These are phyloP conservation scores for Aspergillus pseudotamarii DNA, from an alignment of 2,329 filamentous ascomycete species.

Conservation along the genomic window DNA sequence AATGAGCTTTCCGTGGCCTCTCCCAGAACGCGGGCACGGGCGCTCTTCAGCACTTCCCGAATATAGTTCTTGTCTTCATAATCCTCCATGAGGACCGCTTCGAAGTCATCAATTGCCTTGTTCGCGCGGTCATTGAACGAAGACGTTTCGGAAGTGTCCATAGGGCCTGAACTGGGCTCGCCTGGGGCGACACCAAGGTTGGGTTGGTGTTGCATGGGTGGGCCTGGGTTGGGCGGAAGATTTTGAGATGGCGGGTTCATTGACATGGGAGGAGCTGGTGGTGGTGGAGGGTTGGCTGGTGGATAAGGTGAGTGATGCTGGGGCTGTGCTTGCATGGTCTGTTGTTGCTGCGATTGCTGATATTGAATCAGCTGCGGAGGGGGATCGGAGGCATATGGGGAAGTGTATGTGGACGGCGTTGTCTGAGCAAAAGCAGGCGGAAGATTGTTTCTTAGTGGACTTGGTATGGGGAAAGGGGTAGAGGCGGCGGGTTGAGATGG, in stretches of 20 bases:
- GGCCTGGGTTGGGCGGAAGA: constrained; percentile 11
- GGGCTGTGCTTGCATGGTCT: constrained; percentile 25
- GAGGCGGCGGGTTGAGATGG: constrained; percentile 30
- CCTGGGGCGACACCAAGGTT: constrained; percentile 20
- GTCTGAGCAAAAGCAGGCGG: constrained; percentile 43
- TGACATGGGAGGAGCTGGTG: constrained; percentile 15
- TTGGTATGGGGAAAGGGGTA: constrained; percentile 40
- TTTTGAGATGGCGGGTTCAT: constrained; percentile 13
- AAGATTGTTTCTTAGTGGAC: constrained; percentile 42
- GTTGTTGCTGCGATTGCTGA: constrained; percentile 36
- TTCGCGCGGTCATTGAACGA: constrained; percentile 45
- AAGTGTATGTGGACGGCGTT: constrained; percentile 42
- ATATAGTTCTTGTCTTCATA: constrained; percentile 51
- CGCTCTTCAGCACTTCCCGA: constrained; percentile 46
- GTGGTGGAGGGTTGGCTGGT: constrained; percentile 23
- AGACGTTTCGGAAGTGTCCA: constrained; percentile 32
- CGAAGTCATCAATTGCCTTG: constrained; percentile 49
- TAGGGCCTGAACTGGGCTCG: constrained; percentile 22
- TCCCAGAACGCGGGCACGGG: constrained; percentile 44
- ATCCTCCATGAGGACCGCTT: constrained; percentile 48
- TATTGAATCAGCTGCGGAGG: constrained; percentile 36
- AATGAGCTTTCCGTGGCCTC: constrained; percentile 46
- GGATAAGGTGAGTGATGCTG: constrained; percentile 32
- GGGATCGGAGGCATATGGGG: constrained; percentile 44
- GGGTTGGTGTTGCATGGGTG: constrained; percentile 23